Percentiles rank a stretch among this genome's conserved stretches.
These are phyloP conservation scores for Colletotrichum eremochloae DNA, from an alignment of 2,329 filamentous ascomycete species.

Conservation along the genomic window DNA sequence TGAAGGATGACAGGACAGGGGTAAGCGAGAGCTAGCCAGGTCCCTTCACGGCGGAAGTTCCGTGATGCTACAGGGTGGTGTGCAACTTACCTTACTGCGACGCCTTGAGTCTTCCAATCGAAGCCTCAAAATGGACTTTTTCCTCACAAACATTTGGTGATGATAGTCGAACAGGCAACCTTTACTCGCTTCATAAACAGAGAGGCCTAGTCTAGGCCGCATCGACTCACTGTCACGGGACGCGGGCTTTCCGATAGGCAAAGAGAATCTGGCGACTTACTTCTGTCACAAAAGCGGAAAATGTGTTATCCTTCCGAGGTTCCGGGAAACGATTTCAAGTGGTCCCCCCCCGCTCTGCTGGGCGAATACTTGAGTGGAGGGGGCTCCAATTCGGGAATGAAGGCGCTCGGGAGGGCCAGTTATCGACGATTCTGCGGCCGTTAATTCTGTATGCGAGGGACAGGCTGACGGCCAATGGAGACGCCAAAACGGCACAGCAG, in stretches of 20 bases:
- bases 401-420: slow-evolving; percentile 21
- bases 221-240: slow-evolving; percentile 37
- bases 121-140: slow-evolving; percentile 21
- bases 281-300: not conserved
- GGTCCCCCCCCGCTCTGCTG: not conserved
- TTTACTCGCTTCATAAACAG: slow-evolving; percentile 15
- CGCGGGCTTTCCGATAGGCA: slow-evolving; percentile 18
- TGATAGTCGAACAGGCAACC: slow-evolving; percentile 33
- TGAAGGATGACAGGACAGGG: slow-evolving; percentile 32
- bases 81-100: slow-evolving; percentile 29
- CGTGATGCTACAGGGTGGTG: slow-evolving; percentile 38
- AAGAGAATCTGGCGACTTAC: slow-evolving; percentile 5
- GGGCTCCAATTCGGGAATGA: not conserved
- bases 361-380: slow-evolving; percentile 12
- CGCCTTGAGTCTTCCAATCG: slow-evolving; percentile 32
- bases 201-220: slow-evolving; percentile 26
- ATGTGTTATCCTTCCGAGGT: slow-evolving; percentile 4
- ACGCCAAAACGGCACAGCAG: slow-evolving; percentile 30
- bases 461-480: slow-evolving; percentile 34
- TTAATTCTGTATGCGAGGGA: slow-evolving; percentile 24
- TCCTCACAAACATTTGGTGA: slow-evolving; percentile 12
- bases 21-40: slow-evolving; percentile 34
- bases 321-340: slow-evolving; percentile 12
- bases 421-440: slow-evolving; percentile 30
- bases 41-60: slow-evolving; percentile 26